Percentiles rank a stretch among this genome's conserved stretches.
Conservation (phyloP, 179 eudicot genomes). For the Drosera spatulata region DNA sequence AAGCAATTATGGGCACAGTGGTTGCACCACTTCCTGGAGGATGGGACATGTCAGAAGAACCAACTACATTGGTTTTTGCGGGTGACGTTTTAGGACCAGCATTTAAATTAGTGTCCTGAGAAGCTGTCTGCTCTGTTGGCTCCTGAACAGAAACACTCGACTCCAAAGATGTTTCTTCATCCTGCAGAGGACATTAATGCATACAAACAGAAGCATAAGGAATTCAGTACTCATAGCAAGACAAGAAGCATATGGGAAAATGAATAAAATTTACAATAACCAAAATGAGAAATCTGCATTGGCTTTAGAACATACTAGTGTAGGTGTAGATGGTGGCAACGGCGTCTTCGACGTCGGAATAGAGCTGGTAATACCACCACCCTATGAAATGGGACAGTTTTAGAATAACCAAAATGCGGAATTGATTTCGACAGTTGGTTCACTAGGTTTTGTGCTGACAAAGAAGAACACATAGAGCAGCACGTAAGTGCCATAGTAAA, state of each 20-base stretch:
- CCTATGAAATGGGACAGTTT: conserved; percentile 35
- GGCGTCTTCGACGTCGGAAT: conserved; percentile 58
- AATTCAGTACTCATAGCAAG: not conserved
- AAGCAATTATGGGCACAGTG: conserved; percentile 20
- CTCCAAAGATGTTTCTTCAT: conserved; percentile 35
- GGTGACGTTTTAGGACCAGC: conserved; percentile 64
- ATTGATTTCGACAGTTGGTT: not conserved
- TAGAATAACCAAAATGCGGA: not conserved
- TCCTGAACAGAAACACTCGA: conserved; percentile 47
- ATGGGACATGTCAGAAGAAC: conserved; percentile 47
- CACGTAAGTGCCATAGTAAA: no score
- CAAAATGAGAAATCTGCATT: not conserved
- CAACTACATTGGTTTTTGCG: conserved; percentile 44
- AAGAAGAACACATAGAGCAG: no score
- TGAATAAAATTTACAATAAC: not conserved
- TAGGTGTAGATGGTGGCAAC: conserved; percentile 32
- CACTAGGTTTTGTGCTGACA: not conserved
- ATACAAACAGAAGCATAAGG: not conserved
- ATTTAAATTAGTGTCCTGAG: conserved; percentile 53
- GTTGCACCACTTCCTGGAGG: conserved; percentile 39
- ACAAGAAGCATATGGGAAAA: not conserved
- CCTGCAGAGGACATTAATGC: conserved; percentile 21
- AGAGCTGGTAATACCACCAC: conserved; percentile 41
- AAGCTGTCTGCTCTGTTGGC: conserved; percentile 51
- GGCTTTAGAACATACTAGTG: conserved; percentile 43